Percentiles rank a stretch among this genome's conserved stretches.
Conservation (phyloP, 2,329 filamentous ascomycete genomes). For the Cercospora sp. region DNA sequence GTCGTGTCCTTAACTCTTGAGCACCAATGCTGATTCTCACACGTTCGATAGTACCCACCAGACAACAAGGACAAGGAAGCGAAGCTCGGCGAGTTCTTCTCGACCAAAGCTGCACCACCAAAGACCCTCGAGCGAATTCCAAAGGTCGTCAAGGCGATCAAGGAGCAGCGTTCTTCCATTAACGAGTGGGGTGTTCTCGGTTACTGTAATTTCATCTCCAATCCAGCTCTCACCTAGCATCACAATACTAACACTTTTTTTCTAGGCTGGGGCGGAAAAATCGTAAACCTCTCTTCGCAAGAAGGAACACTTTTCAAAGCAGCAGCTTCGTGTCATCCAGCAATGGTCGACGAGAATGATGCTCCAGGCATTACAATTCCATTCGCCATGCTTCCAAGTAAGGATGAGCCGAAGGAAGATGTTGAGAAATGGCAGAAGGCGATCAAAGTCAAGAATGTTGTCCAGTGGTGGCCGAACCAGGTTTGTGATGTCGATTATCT, state of each 20-base stretch:
- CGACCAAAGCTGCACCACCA: conserved; percentile 57
- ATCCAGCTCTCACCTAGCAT: conserved; percentile 40
- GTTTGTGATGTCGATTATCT: conserved; percentile 1
- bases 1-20: too few species aligned
- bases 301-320: conserved; percentile 58
- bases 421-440: conserved; percentile 52
- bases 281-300: conserved; percentile 56
- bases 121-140: conserved; percentile 58
- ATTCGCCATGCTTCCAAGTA: conserved; percentile 58
- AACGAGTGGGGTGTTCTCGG: conserved; percentile 61
- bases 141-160: conserved; percentile 56
- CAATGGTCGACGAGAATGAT: conserved; percentile 62
- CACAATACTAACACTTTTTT: conserved; percentile 16
- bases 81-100: conserved; percentile 62
- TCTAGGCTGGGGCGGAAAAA: conserved; percentile 45
- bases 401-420: conserved; percentile 58
- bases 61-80: conserved; percentile 61
- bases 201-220: conserved; percentile 54
- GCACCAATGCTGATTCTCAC: background rate
- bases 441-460: conserved; percentile 49
- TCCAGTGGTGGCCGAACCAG: conserved; percentile 53
- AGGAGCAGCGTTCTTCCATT: conserved; percentile 50
- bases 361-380: conserved; percentile 58
- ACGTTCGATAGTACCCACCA: conserved; percentile 41
- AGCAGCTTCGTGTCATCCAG: conserved; percentile 58